Conservation (phyloP, 1,139 yeast species). For the Insectozyma bohioensis region DNA sequence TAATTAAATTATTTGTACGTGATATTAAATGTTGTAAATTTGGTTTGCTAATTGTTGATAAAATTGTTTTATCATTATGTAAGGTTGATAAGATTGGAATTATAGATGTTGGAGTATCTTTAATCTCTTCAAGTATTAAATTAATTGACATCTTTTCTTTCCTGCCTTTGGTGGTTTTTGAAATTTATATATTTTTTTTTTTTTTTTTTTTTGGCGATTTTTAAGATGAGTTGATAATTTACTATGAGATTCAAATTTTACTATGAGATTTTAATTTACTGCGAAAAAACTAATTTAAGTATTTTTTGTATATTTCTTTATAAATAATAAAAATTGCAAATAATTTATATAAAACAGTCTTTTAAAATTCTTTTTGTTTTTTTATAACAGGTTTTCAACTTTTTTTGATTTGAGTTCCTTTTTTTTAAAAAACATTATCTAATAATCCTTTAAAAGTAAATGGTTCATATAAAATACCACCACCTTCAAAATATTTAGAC, state of each 20-base stretch:
- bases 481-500: slow-evolving; percentile 85
- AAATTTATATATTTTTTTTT: background rate
- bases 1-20: slow-evolving; percentile 53
- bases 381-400: too few relatives aligned
- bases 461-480: slow-evolving; percentile 70
- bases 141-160: slow-evolving; percentile 36
- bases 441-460: slow-evolving; percentile 52
- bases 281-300: too few relatives aligned
- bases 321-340: slow-evolving; percentile 1
- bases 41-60: slow-evolving; percentile 44
- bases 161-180: too few relatives aligned
- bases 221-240: slow-evolving; percentile 6
- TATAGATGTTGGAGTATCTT: slow-evolving; percentile 33
- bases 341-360: background rate
- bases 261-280: too few relatives aligned
- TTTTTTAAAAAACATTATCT: slow-evolving; percentile 24
- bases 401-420: too few relatives aligned
- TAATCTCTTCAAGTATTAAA: slow-evolving; percentile 35
- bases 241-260: too few relatives aligned
- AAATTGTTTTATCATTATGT: slow-evolving; percentile 27
- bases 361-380: background rate
- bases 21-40: slow-evolving; percentile 59
- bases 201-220: too few relatives aligned
- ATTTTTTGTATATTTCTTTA: too few relatives aligned
- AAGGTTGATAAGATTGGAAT: slow-evolving; percentile 34